Evolutionary conservation across 495 filamentous ascomycete genomes (phyloP).

Genomic region (Paragyromitra xinjiangensis): DNA sequence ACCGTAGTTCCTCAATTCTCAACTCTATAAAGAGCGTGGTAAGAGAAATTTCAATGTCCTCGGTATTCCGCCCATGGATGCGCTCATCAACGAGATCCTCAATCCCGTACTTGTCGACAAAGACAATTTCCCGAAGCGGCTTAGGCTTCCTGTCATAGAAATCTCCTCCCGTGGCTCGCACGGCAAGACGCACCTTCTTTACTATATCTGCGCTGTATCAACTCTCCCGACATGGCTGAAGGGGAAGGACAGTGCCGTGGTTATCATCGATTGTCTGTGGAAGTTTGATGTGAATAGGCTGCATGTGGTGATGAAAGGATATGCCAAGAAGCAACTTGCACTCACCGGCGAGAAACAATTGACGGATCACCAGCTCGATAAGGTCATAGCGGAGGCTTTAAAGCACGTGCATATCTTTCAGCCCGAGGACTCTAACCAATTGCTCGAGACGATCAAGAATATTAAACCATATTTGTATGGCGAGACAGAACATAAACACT

Average conservation of each 20-base stretch:
- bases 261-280: slow-evolving; percentile 32
- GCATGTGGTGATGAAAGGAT: slow-evolving; percentile 29
- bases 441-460: slow-evolving; percentile 33
- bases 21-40: slow-evolving; percentile 20
- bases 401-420: slow-evolving; percentile 40
- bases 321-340: slow-evolving; percentile 1
- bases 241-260: slow-evolving; percentile 31
- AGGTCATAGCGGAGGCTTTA: neutral
- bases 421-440: slow-evolving; percentile 9
- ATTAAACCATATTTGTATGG: slow-evolving; percentile 34
- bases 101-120: slow-evolving; percentile 34
- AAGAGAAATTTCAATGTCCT: slow-evolving; percentile 27
- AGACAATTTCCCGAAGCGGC: slow-evolving; percentile 26
- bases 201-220: slow-evolving; percentile 39
- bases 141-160: slow-evolving; percentile 37
- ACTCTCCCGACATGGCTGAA: slow-evolving; percentile 28
- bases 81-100: slow-evolving; percentile 35
- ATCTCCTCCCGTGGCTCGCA: slow-evolving; percentile 37
- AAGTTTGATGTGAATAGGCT: slow-evolving; percentile 29
- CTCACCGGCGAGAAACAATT: neutral
- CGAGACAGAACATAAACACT: slow-evolving; percentile 24
- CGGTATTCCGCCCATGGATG: slow-evolving; percentile 30
- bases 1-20: slow-evolving; percentile 23
- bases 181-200: slow-evolving; percentile 42
- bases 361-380: slow-evolving; percentile 1